Evolutionary conservation across 1,284 basidiomycete genomes (phyloP), one percentile per base, ranked within the genome.

Genomic region (Hortiboletus rubellus): DNA sequence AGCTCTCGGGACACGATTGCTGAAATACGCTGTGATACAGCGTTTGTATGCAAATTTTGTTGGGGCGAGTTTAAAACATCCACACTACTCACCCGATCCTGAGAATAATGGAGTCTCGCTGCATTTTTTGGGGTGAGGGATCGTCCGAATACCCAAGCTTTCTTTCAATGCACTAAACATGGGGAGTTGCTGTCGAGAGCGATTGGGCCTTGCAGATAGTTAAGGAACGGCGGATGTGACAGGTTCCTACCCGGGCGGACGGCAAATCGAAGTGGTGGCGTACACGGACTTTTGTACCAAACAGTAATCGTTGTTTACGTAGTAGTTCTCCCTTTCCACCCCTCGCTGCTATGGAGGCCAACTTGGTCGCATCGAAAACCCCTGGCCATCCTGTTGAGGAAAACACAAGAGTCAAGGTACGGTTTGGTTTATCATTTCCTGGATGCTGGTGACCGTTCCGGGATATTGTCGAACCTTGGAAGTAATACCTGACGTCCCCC

Each of bases 21-120:
- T 72, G 41, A 70, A 72, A 50, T 71, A 73, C 5, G 68, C 68
- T 73, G 38, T 17, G 34, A 59, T 54, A n/a, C 17, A 30, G 22
- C 11, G 31, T 45, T 38, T 49, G 31, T 31, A 38, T 30, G 14
- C 22, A 15, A 18, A 24, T 15, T 51, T 44, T 15, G 14, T 49
- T 6, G 7, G 7, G 4, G 33, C 4, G 18, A 8, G 5, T 27
- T 27, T 27, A 4, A 15, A 8, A 37, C 8, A 17, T 47, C 15
- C 7, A 8, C 33, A 7, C 2, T 47, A 14, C 66, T 54, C 37
- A 69, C 70, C 67, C 30, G 57, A 72, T 61, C 63, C 70, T 14
- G 59, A 59, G 54, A 69, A 72, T 38, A 72, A 51, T 2, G 17
- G 36, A 0, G 27, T 4, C 3, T 60, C 33, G 18, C 24, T 22